A percentile compares a stretch with the other conserved stretches of the same genome.
Evolutionary conservation across 805 yeast genomes (phyloP).

Genomic region (Cyberlindnera japonica): DNA sequence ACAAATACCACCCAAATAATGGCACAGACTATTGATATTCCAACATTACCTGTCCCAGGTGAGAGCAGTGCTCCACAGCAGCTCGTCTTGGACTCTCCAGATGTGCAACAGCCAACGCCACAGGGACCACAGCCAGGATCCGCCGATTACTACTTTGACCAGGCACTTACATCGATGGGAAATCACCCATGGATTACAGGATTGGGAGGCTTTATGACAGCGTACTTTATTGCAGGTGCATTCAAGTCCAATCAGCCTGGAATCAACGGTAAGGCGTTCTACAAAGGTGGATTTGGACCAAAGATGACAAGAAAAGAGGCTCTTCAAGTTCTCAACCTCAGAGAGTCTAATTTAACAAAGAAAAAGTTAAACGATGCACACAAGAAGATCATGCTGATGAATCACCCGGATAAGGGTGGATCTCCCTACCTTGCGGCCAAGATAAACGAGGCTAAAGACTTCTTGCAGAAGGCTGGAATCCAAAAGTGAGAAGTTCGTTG

Average conservation of each 20-base stretch:
- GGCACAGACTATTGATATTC: slow-evolving; percentile 45
- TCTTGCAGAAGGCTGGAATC: slow-evolving; percentile 52
- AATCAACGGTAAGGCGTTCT: slow-evolving; percentile 49
- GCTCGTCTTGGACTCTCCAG: slow-evolving; percentile 14
- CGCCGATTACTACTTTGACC: slow-evolving; percentile 63
- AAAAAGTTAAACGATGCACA: slow-evolving; percentile 74
- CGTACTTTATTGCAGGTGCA: slow-evolving; percentile 63
- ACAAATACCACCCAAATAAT: slow-evolving; percentile 1
- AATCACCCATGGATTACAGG: slow-evolving; percentile 76
- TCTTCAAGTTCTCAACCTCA: slow-evolving; percentile 72
- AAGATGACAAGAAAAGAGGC: slow-evolving; percentile 92
- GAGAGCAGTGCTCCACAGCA: slow-evolving; percentile 33
- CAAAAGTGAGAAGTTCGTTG: slow-evolving; percentile 19
- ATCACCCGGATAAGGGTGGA: slow-evolving; percentile 95
- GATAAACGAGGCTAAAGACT: slow-evolving; percentile 88
- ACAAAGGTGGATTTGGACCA: slow-evolving; percentile 87
- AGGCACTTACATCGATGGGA: slow-evolving; percentile 54
- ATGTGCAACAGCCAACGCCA: slow-evolving; percentile 16
- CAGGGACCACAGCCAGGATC: slow-evolving; percentile 28
- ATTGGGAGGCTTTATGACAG: slow-evolving; percentile 61
- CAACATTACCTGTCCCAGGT: slow-evolving; percentile 55
- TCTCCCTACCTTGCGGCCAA: slow-evolving; percentile 86
- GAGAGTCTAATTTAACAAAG: slow-evolving; percentile 59
- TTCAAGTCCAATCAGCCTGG: slow-evolving; percentile 44
- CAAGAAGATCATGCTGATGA: slow-evolving; percentile 77